Base-by-base conservation (phyloP, 108 stramenopile species). In the Nitzschia sp. region DNA sequence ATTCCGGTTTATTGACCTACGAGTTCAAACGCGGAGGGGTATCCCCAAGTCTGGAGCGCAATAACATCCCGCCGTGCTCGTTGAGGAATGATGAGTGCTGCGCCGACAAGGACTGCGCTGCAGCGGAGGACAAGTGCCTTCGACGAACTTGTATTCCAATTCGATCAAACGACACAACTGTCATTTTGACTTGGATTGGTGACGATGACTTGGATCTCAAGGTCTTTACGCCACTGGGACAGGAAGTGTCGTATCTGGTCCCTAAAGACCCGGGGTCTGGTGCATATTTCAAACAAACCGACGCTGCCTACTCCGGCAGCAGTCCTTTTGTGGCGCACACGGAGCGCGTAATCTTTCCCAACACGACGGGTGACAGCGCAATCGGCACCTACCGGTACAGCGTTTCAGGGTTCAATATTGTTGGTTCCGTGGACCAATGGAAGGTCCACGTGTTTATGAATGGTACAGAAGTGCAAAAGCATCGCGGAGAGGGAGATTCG, bases 81-180 rank as follows among this genome's bases (percentile, higher is more conserved):
- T 53, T 70, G 63, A 38, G 65, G 21, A 17, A 47, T 15, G 69
- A 70, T 46, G 58, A 67, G 36, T 77, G 76, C 31, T 77, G 76
- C 47, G 27, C 25, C 32, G 56, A 70, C 35, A 6, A 33, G 15
- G 69, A 70, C 26, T 77, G 76, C 45, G 29, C 6, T 26, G 5
- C 5, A 13, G 35, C 51, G 36, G 54, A 65, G 13, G 63, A 70
- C 56, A 42, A 9, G 1, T 77, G 76, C 28, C 23, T 67, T 24
- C 59, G 56, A 24, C 62, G 58, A 38, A 70, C 51, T 21, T 73
- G 72, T 48, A 25, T 73, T 48, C 28, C 25, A 2, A 17, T 51
- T 5, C 4, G n/a, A 19, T 17, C 35, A 30, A 56, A 64, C 4
- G 29, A 30, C 21, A 48, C 68, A 29, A 53, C 47, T 24, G 35